A percentile compares a stretch with the other conserved stretches of the same genome.
phyloP scores from a whole-genome alignment of 179 eudicot genomes.

The Actinidia arguta region DNA sequence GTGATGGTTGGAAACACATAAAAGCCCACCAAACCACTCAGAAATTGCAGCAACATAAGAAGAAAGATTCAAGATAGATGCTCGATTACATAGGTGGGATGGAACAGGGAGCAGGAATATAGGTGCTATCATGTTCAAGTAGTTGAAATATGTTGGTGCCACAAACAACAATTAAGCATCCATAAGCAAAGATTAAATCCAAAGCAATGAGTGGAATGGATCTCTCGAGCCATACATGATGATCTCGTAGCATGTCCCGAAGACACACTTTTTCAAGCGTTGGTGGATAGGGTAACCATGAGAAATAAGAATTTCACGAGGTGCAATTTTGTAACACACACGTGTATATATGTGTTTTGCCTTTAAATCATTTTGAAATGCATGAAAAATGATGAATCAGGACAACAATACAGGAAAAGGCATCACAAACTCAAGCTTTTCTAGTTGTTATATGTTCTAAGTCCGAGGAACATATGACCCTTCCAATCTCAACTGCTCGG shows the following conservation, averaged over 20 bases:
- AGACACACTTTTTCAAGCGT: constrained; percentile 70
- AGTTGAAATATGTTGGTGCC: too few species aligned
- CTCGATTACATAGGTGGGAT: too few species aligned
- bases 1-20: too few species aligned
- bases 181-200: too few species aligned
- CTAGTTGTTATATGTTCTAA: constrained; percentile 86
- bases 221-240: constrained; percentile 34
- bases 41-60: too few species aligned
- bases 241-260: constrained; percentile 75
- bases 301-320: constrained; percentile 61
- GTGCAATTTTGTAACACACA: constrained; percentile 42
- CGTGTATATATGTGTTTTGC: constrained; percentile 33
- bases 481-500: constrained; percentile 83
- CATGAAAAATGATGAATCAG: constrained; percentile 44
- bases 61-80: too few species aligned
- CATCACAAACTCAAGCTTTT: constrained; percentile 50
- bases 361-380: constrained; percentile 86
- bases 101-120: too few species aligned
- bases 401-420: constrained; percentile 10
- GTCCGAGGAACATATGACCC: constrained; percentile 91
- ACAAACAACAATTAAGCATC: too few species aligned
- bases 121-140: too few species aligned
- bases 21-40: too few species aligned
- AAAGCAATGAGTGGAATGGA: too few species aligned
- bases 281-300: constrained; percentile 60